Conservation (phyloP, 305 asterid genomes). For the Rubia tinctorum region DNA sequence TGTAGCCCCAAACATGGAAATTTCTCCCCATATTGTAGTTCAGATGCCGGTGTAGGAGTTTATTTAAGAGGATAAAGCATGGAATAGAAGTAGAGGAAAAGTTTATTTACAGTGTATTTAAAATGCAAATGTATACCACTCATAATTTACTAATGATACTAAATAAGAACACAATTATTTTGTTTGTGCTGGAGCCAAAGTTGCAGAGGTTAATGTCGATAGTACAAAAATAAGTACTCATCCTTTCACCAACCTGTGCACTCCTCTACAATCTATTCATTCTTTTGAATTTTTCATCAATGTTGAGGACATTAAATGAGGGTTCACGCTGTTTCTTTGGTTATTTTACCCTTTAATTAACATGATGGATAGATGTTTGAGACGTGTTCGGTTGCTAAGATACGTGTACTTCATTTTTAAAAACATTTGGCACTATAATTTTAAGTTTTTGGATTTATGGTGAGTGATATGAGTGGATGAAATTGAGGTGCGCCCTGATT, state of each 20-base stretch:
- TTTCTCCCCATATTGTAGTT: neutral
- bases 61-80: neutral
- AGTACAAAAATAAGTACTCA: neutral
- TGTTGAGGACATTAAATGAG: neutral
- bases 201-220: neutral
- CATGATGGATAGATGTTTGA: no score
- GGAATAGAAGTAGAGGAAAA: neutral
- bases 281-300: neutral
- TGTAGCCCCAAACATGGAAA: no score
- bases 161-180: neutral
- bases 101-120: no score
- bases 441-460: no score
- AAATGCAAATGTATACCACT: no score
- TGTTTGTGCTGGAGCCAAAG: neutral
- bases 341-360: neutral
- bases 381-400: no score
- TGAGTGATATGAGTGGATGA: no score
- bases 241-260: slow-evolving; percentile 1
- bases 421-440: no score
- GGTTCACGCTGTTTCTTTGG: neutral
- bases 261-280: neutral
- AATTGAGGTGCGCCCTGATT: neutral
- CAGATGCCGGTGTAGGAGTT: neutral
- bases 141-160: neutral
- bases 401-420: no score